Base-by-base conservation (phyloP, 2,329 filamentous ascomycete species). In the Botrytis paeoniae region DNA sequence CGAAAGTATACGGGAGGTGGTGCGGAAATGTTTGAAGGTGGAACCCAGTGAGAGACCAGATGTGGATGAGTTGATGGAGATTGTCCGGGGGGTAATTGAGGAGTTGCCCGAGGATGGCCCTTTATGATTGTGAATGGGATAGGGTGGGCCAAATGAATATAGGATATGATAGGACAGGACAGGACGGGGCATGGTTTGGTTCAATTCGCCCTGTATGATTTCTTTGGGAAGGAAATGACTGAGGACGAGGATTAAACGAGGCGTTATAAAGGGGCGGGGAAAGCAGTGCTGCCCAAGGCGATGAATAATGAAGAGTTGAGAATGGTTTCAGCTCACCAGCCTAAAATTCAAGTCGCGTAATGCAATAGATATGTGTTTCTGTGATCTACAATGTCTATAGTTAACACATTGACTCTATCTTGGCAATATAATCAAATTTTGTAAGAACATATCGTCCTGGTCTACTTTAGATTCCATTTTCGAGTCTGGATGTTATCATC, bases 1-100 rank as follows among this genome's bases (percentile, higher is more conserved):
- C 77, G 93, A 95, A 69, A 86, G 89, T 2, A 93, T 98, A 63
- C 92, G 95, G 81, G 92, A 97, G 74, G 89, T 99, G 20, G 95
- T 99, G 71, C 87, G 94, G 80, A 91, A 88, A 80, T 99, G 96
- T 83, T 85, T 99, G 80, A 89, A 86, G 78, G 93, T 98, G 41
- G 96, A 99, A 84, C 92, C 95, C 0, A 88, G 87, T 4, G 95
- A 98, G 81, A 86, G 96, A 76, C 96, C 96, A 25, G 93, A 97
- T 82, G 91, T 97, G 74, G 89, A 94, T 78, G 91, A 96, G 83
- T 83, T 98, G 81, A 96, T 97, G 77, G 83, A 84, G 62, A 87
- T 96, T 81, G 90, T 97, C n/a, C 89, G 95, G 82, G 85, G 85
- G 25, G 92, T 93, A 32, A 88, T 97, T 78, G 86, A 87, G 48